These are phyloP conservation scores for Suillus clintonianus DNA, from an alignment of 768 basidiomycete species.

Conservation along the genomic window DNA sequence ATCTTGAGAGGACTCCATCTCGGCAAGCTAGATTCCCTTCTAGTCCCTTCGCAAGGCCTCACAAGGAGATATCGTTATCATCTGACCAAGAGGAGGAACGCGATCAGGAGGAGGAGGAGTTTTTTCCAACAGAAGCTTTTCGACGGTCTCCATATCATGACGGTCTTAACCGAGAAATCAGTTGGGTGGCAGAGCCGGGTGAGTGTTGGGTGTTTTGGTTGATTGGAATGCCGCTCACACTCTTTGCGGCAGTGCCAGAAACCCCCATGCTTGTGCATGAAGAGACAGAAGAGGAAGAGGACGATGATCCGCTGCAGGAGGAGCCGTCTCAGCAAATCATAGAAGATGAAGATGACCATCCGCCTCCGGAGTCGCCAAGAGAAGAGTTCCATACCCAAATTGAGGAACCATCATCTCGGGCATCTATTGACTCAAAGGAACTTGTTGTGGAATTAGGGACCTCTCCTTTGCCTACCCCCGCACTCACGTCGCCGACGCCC, in stretches of 20 bases:
- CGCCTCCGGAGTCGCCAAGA: conserved; percentile 53
- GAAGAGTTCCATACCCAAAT: conserved; percentile 48
- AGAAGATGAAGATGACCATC: conserved; percentile 49
- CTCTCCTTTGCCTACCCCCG: conserved; percentile 50
- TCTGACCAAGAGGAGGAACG: conserved; percentile 61
- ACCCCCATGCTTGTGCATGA: conserved; percentile 64
- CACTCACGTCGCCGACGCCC: conserved; percentile 49
- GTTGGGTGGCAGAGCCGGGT: conserved; percentile 81
- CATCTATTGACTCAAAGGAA: conserved; percentile 61
- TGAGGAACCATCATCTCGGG: conserved; percentile 54
- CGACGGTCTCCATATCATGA: conserved; percentile 53
- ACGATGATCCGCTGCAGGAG: conserved; percentile 45
- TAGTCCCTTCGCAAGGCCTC: conserved; percentile 73
- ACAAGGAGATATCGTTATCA: conserved; percentile 58
- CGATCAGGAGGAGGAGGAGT: conserved; percentile 55
- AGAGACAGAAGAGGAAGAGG: conserved; percentile 27
- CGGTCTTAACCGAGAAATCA: conserved; percentile 58
- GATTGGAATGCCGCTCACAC: conserved; percentile 6
- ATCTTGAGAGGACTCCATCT: conserved; percentile 46
- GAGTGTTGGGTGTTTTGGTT: conserved; percentile 21
- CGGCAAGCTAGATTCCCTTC: conserved; percentile 62
- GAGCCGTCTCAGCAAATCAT: conserved; percentile 36
- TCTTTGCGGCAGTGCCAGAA: conserved; percentile 48
- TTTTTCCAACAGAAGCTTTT: conserved; percentile 60
- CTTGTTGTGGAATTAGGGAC: conserved; percentile 66